Conservation (phyloP, 345 rosid species). For the Dipteronia dyeriana region DNA sequence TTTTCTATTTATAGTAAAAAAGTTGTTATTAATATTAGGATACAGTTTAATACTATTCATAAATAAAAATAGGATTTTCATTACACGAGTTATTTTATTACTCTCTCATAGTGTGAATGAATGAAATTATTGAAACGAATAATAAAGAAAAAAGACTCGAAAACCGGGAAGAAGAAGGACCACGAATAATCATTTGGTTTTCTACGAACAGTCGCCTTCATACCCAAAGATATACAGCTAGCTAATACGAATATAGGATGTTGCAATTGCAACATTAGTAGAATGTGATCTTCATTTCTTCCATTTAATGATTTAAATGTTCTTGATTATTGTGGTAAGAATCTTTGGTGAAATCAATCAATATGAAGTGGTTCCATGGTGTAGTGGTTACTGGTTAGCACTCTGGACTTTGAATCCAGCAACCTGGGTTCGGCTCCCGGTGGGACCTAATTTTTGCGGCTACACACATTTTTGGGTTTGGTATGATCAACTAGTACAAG, state of each 20-base stretch:
- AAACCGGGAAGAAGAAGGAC: constrained; percentile 17
- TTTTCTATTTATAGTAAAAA: no score
- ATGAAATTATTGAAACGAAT: not conserved
- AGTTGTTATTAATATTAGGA: no score
- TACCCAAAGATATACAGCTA: constrained; percentile 21
- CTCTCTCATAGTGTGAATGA: no score
- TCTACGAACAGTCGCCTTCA: constrained; percentile 26
- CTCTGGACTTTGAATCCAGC: constrained; percentile 80
- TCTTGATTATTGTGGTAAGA: no score
- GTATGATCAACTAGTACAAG: no score
- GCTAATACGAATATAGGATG: not conserved
- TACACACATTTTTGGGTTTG: no score
- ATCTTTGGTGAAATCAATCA: no score
- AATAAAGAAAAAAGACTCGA: not conserved
- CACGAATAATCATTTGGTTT: not conserved
- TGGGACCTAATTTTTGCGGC: constrained; percentile 49
- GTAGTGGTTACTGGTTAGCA: constrained; percentile 20
- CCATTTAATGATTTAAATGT: no score
- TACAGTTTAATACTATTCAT: no score
- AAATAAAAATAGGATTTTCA: no score
- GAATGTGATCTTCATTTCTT: constrained; percentile 5
- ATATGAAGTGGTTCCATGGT: not conserved
- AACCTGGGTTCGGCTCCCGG: constrained; percentile 98
- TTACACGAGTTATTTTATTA: no score
- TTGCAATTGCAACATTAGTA: not conserved